Evolutionary conservation across 768 basidiomycete genomes (phyloP).

Genomic region (Leccinellum rugosiceps): DNA sequence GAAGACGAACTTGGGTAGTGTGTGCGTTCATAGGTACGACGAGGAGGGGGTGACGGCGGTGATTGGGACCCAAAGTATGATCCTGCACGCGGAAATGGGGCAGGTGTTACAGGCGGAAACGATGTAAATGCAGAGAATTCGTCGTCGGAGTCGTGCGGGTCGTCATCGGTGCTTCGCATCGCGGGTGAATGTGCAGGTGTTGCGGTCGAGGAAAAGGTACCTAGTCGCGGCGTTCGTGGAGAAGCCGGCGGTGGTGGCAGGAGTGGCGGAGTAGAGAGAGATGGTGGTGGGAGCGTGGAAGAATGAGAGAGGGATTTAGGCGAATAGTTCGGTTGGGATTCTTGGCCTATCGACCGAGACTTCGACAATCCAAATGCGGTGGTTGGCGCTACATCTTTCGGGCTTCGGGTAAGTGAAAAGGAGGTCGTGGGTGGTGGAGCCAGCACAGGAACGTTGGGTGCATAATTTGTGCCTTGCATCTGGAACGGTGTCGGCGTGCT

Average conservation of each 20-base stretch:
- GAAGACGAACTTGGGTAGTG: constrained; percentile 24
- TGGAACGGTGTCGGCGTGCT: background rate
- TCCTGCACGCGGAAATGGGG: constrained; percentile 4
- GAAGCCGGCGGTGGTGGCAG: constrained; percentile 31
- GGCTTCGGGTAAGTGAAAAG: constrained; percentile 14
- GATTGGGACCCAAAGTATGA: constrained; percentile 18
- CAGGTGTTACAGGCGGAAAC: constrained; percentile 17
- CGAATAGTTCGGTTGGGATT: constrained; percentile 16
- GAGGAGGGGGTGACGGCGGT: constrained; percentile 29
- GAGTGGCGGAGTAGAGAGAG: constrained; percentile 27
- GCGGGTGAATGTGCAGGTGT: constrained; percentile 10
- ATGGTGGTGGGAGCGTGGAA: constrained; percentile 22
- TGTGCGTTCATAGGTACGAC: constrained; percentile 23
- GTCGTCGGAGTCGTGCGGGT: constrained; percentile 34
- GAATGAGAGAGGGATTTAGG: constrained; percentile 18
- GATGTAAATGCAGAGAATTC: constrained; percentile 54
- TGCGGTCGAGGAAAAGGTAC: constrained; percentile 1
- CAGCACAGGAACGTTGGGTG: constrained; percentile 11
- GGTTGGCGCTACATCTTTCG: constrained; percentile 3
- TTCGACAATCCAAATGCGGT: background rate
- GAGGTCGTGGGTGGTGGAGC: constrained; percentile 27
- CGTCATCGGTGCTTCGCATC: constrained; percentile 7
- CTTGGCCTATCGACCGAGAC: constrained; percentile 10
- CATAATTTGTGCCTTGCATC: background rate
- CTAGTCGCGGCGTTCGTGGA: constrained; percentile 32